A percentile compares a stretch with the other conserved stretches of the same genome.
Evolutionary conservation across 2,329 filamentous ascomycete species (phyloP).

Genomic region (Fusarium austroafricanum): DNA sequence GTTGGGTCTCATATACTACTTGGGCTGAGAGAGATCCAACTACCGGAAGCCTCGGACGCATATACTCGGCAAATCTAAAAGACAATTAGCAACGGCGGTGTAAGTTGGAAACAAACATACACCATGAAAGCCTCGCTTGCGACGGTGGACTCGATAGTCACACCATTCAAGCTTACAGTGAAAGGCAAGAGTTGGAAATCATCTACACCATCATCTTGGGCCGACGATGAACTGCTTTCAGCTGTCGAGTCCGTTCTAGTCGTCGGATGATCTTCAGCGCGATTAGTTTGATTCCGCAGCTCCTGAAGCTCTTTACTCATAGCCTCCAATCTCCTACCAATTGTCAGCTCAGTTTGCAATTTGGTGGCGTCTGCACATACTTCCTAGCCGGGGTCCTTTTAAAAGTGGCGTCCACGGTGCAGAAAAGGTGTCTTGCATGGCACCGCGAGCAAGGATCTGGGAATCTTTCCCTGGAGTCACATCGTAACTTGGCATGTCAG

Average conservation of each 20-base stretch:
- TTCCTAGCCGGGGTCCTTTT: slow-evolving; percentile 36
- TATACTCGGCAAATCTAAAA: slow-evolving; percentile 27
- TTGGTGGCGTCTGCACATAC: not conserved
- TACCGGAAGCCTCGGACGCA: slow-evolving; percentile 32
- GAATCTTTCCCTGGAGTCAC: slow-evolving; percentile 37
- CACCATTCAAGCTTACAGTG: not conserved
- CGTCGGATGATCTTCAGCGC: slow-evolving; percentile 4
- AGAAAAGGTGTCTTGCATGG: slow-evolving; percentile 32
- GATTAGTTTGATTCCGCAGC: slow-evolving; percentile 22
- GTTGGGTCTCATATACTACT: slow-evolving; percentile 4
- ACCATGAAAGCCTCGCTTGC: slow-evolving; percentile 20
- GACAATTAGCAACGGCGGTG: not conserved
- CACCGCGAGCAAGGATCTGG: slow-evolving; percentile 38
- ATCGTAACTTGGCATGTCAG: slow-evolving; percentile 27
- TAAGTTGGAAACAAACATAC: not conserved
- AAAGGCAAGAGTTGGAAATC: slow-evolving; percentile 15
- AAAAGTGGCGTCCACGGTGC: slow-evolving; percentile 34
- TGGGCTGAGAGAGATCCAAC: slow-evolving; percentile 10
- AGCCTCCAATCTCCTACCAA: slow-evolving; percentile 28
- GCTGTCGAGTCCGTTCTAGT: slow-evolving; percentile 2
- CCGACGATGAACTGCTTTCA: not conserved
- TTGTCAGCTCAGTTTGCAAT: accelerated
- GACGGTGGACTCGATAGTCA: slow-evolving; percentile 4
- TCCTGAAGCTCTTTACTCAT: slow-evolving; percentile 39
- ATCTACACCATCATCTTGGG: slow-evolving; percentile 7